Evolutionary conservation across 169 alveolate species (phyloP).

Genomic region (Perkinsus chesapeaki): DNA sequence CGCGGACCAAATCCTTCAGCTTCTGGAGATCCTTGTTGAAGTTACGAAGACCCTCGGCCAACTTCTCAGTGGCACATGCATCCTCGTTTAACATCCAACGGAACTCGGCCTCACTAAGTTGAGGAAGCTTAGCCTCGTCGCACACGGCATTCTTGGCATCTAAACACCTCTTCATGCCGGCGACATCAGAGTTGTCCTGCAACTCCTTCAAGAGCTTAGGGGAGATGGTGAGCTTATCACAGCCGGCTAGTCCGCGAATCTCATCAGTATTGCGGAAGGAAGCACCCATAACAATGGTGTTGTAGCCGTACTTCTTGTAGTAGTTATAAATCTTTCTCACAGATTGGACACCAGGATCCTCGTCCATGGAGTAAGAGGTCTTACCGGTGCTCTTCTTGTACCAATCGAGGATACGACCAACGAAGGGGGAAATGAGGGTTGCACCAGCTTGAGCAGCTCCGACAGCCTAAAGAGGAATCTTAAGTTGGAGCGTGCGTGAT

Average conservation of each 20-base stretch:
- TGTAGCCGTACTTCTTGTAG: constrained; percentile 50
- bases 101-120: not conserved
- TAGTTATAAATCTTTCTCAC: constrained; percentile 56
- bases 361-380: constrained; percentile 24
- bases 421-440: constrained; percentile 68
- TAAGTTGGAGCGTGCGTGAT: not conserved
- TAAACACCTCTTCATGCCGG: not conserved
- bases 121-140: not conserved
- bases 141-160: not conserved
- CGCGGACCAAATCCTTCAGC: constrained; percentile 40
- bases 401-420: constrained; percentile 74
- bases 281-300: constrained; percentile 74
- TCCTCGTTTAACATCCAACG: constrained; percentile 57
- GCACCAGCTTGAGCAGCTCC: constrained; percentile 76
- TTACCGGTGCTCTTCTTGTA: constrained; percentile 39
- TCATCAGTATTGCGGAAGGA: constrained; percentile 64
- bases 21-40: constrained; percentile 50
- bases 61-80: constrained; percentile 67
- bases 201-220: constrained; percentile 61
- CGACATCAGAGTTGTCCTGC: not conserved
- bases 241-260: constrained; percentile 59
- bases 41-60: constrained; percentile 65
- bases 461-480: constrained; percentile 44
- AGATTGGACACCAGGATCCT: constrained; percentile 68
- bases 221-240: constrained; percentile 71